Percentiles rank a stretch among this genome's conserved stretches.
These are phyloP conservation scores for Globisporangium yorkense DNA, from an alignment of 352 stramenopile genomes.

Conservation along the genomic window DNA sequence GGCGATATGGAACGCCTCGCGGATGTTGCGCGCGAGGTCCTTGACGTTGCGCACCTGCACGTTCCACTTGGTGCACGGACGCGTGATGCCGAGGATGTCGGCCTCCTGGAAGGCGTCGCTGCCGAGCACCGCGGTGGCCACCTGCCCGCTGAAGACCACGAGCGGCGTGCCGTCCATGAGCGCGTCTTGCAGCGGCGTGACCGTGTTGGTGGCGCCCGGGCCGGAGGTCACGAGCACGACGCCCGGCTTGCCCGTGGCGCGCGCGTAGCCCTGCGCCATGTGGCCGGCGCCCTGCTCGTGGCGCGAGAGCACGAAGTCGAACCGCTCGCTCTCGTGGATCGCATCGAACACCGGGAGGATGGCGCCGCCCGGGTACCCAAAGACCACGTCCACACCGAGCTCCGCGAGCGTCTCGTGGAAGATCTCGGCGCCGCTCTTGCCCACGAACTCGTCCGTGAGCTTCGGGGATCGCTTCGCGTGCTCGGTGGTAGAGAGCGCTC, in stretches of 20 bases:
- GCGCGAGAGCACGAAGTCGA: constrained; percentile 77
- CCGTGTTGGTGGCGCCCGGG: constrained; percentile 92
- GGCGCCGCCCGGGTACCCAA: constrained; percentile 92
- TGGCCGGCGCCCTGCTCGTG: constrained; percentile 82
- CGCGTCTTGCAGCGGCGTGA: constrained; percentile 92
- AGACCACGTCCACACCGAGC: constrained; percentile 88
- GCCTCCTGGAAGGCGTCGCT: constrained; percentile 92
- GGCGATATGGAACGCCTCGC: constrained; percentile 95
- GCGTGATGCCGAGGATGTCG: constrained; percentile 81
- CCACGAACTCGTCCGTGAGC: constrained; percentile 84
- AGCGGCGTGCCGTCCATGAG: constrained; percentile 94
- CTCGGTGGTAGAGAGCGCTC: constrained; percentile 31
- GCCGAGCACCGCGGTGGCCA: constrained; percentile 88
- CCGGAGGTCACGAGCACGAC: constrained; percentile 93
- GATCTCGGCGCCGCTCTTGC: constrained; percentile 91
- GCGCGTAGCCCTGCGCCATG: constrained; percentile 84
- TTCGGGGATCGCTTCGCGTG: constrained; percentile 31
- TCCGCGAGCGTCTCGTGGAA: constrained; percentile 93
- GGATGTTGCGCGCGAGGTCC: constrained; percentile 92
- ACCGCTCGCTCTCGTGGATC: constrained; percentile 87
- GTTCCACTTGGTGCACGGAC: constrained; percentile 95
- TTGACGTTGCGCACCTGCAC: constrained; percentile 95
- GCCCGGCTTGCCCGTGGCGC: constrained; percentile 82
- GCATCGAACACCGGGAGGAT: constrained; percentile 94
- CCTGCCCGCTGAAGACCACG: constrained; percentile 92